Conservation (phyloP, 805 yeast genomes). For the Kluyveromyces siamensis region DNA sequence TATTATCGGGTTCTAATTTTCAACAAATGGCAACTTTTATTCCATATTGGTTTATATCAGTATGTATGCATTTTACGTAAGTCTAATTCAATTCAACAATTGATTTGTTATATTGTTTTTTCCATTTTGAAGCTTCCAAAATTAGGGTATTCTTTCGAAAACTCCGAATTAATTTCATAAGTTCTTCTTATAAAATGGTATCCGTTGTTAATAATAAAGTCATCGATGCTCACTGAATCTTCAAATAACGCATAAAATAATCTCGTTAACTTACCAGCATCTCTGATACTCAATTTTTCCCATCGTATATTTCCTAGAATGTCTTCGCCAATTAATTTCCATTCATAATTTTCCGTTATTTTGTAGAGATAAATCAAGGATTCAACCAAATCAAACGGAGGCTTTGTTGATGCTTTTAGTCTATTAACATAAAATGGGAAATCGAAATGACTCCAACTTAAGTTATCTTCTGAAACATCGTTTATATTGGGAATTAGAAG, state of each 20-base stretch:
- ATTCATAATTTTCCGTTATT: conserved; percentile 47
- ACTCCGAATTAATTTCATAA: neutral
- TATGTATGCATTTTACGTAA: neutral
- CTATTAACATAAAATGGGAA: conserved; percentile 29
- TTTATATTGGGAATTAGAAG: neutral
- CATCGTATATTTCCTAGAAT: neutral
- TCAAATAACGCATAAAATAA: neutral
- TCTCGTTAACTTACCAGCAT: neutral
- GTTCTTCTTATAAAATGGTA: neutral
- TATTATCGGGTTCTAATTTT: conserved; percentile 3
- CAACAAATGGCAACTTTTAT: conserved; percentile 3
- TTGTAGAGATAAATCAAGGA: conserved; percentile 51
- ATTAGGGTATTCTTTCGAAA: neutral
- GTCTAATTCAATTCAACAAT: conserved; percentile 3
- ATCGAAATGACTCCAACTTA: conserved; percentile 17
- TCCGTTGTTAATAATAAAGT: neutral
- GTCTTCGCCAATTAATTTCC: conserved; percentile 31
- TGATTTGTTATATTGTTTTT: neutral
- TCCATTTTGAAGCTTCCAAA: neutral
- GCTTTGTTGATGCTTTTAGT: conserved; percentile 31
- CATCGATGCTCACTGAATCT: neutral
- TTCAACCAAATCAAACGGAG: conserved; percentile 56
- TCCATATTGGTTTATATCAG: neutral
- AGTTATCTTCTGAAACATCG: conserved; percentile 7
- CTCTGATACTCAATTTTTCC: neutral